Percentiles rank a stretch among this genome's conserved stretches.
Conservation (phyloP, 257 asterid genomes). For the Knoxia roxburghii region DNA sequence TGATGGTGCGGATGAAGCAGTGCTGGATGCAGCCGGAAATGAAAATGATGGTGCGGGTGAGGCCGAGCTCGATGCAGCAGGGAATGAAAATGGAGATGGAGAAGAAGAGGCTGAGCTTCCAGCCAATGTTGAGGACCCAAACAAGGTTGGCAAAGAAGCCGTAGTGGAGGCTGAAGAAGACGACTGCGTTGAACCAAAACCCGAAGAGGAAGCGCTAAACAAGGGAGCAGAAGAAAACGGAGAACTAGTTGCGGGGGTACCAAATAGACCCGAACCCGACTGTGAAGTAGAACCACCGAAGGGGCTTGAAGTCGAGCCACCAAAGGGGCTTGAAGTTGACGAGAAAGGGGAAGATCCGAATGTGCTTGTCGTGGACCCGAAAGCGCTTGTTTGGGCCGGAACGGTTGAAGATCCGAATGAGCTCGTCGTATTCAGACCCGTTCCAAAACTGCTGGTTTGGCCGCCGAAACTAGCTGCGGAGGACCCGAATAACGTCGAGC, state of each 20-base stretch:
- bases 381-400: slow-evolving; percentile 4
- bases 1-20: slow-evolving; percentile 24
- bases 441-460: not conserved
- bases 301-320: slow-evolving; percentile 7
- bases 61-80: slow-evolving; percentile 27
- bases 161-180: slow-evolving; percentile 15
- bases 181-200: slow-evolving; percentile 28
- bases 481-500: slow-evolving; percentile 21
- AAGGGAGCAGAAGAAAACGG: slow-evolving; percentile 2
- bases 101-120: slow-evolving; percentile 36
- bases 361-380: slow-evolving; percentile 29
- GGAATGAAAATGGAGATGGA: slow-evolving; percentile 35
- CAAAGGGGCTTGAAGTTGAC: slow-evolving; percentile 8
- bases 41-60: slow-evolving; percentile 29
- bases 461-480: not conserved
- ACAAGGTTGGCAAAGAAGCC: slow-evolving; percentile 5
- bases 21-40: slow-evolving; percentile 26
- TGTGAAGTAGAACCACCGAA: slow-evolving; percentile 11
- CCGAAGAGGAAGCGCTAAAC: slow-evolving; percentile 22
- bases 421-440: slow-evolving; percentile 4
- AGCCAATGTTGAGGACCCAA: not conserved
- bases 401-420: slow-evolving; percentile 24
- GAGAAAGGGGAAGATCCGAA: slow-evolving; percentile 8
- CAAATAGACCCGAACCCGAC: slow-evolving; percentile 12
- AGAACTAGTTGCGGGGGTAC: slow-evolving; percentile 14